Conservation (phyloP, 345 rosid genomes). For the Hibiscus tridactylites region DNA sequence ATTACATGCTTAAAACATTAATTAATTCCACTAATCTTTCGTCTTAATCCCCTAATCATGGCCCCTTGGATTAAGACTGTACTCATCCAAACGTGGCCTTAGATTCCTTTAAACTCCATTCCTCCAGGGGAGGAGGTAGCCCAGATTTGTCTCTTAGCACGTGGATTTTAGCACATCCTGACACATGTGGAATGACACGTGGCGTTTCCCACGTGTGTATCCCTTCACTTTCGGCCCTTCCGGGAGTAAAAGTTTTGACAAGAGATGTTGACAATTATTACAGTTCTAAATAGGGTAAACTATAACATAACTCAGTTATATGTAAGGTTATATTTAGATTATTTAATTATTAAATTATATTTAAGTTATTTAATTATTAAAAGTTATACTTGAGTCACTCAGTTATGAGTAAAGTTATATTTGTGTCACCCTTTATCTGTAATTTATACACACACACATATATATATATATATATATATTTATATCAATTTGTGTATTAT, state of each 20-base stretch:
- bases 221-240: not conserved
- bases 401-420: too few species aligned
- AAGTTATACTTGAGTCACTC: too few species aligned
- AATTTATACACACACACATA: too few species aligned
- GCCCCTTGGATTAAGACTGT: conserved; percentile 21
- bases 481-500: too few species aligned
- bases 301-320: too few species aligned
- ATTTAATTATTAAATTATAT: too few species aligned
- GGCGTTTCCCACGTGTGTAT: not conserved
- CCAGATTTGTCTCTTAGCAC: conserved; percentile 12
- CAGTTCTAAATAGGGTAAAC: too few species aligned
- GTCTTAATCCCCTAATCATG: conserved; percentile 8
- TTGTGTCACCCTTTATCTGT: too few species aligned
- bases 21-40: not conserved
- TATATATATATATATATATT: too few species aligned
- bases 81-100: conserved; percentile 1
- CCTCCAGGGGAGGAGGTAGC: conserved; percentile 7
- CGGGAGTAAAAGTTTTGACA: too few species aligned
- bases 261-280: not conserved
- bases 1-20: not conserved
- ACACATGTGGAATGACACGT: not conserved
- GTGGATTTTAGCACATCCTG: not conserved
- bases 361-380: too few species aligned
- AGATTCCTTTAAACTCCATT: conserved; percentile 20
- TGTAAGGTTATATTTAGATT: too few species aligned